These are phyloP conservation scores for Starmera stellimalicola DNA, from an alignment of 1,139 yeast genomes.

Conservation along the genomic window DNA sequence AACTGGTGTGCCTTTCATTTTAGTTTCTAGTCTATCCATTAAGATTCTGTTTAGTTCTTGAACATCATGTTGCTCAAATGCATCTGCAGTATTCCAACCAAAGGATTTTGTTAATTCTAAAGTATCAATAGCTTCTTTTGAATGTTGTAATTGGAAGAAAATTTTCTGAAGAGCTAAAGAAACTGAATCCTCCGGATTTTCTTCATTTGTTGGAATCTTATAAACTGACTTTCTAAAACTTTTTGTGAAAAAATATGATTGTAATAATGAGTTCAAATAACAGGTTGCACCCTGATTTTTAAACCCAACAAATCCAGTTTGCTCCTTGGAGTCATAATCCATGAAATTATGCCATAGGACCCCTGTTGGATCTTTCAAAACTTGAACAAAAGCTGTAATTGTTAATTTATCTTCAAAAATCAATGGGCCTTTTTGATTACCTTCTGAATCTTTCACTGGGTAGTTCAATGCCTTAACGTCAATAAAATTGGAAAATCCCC, in stretches of 20 bases:
- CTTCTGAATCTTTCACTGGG: constrained; percentile 19
- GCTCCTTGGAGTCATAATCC: constrained; percentile 80
- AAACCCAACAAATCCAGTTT: constrained; percentile 87
- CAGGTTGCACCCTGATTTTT: constrained; percentile 98
- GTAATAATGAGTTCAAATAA: constrained; percentile 82
- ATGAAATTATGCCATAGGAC: constrained; percentile 84
- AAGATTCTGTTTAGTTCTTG: constrained; percentile 92
- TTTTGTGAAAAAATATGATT: constrained; percentile 82
- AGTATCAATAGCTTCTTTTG: constrained; percentile 74
- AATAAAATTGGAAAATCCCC: constrained; percentile 87
- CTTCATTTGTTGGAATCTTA: constrained; percentile 71
- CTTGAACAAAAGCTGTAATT: constrained; percentile 67
- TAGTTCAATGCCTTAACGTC: constrained; percentile 43
- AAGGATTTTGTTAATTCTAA: constrained; percentile 80
- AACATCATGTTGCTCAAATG: constrained; percentile 96
- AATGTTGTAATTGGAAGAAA: constrained; percentile 68
- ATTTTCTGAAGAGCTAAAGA: constrained; percentile 82
- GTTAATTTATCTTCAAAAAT: constrained; percentile 52
- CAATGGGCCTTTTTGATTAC: constrained; percentile 21
- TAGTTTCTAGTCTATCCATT: constrained; percentile 88
- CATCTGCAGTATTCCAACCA: constrained; percentile 96
- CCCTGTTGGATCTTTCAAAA: constrained; percentile 85
- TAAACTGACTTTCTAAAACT: constrained; percentile 79
- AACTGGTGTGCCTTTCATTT: constrained; percentile 84
- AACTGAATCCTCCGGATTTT: constrained; percentile 46